Evolutionary conservation across 2,329 filamentous ascomycete species (phyloP).

Genomic region (Zasmidium angulare): DNA sequence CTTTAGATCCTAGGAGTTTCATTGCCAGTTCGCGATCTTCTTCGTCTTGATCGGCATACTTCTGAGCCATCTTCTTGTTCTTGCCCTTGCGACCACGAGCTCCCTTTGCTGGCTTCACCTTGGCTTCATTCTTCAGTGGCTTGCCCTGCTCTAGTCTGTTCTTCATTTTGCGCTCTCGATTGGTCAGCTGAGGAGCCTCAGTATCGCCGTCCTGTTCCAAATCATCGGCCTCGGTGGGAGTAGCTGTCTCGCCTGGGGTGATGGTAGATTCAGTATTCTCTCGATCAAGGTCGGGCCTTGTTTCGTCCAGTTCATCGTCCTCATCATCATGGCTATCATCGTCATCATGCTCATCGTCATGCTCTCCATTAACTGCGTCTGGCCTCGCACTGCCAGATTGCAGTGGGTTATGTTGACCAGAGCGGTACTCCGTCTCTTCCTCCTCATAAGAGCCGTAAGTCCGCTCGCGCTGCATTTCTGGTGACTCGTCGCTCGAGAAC

Average conservation of each 20-base stretch:
- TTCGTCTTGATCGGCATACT: conserved; percentile 93
- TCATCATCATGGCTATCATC: conserved; percentile 35
- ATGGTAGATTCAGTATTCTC: conserved; percentile 15
- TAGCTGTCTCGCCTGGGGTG: conserved; percentile 5
- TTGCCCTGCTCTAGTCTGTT: conserved; percentile 18
- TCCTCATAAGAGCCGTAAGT: conserved; percentile 24
- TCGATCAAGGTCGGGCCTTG: conserved; percentile 30
- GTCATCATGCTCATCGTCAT: conserved; percentile 36
- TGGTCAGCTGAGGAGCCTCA: conserved; percentile 15
- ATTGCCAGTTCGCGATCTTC: conserved; percentile 85
- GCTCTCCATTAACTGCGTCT: conserved; percentile 19
- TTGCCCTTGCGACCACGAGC: conserved; percentile 75
- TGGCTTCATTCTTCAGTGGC: conserved; percentile 15
- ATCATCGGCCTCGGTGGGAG: conserved; percentile 22
- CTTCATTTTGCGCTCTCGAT: conserved; percentile 10
- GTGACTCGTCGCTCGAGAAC: conserved; percentile 26
- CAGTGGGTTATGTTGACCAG: conserved; percentile 38
- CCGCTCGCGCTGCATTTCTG: conserved; percentile 21
- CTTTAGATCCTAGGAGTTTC: conserved; percentile 76
- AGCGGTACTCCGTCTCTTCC: conserved; percentile 29
- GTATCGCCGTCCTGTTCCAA: conserved; percentile 31
- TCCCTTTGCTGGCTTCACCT: conserved; percentile 24
- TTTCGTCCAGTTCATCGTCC: conserved; percentile 23
- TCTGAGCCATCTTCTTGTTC: conserved; percentile 80
- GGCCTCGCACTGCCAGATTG: conserved; percentile 29